Conservation (phyloP, 2,329 filamentous ascomycete genomes). For the Cryphonectria japonica region DNA sequence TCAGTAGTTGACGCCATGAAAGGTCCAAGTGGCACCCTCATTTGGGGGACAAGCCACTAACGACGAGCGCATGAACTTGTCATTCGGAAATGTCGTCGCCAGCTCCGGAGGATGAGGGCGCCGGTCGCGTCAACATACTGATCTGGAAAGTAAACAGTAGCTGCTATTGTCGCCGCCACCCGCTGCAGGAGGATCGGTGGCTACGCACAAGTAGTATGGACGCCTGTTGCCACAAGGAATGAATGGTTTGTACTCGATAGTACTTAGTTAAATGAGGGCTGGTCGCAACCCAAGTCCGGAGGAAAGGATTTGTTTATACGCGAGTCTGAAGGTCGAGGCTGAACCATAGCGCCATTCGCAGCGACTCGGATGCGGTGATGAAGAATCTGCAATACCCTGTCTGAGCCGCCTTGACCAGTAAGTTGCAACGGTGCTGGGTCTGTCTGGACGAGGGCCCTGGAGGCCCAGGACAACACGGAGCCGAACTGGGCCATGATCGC, state of each 20-base stretch:
- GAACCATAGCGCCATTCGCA: not conserved
- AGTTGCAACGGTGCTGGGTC: constrained; percentile 15
- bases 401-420: constrained; percentile 8
- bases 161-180: not conserved
- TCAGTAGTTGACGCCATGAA: constrained; percentile 28
- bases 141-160: not conserved
- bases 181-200: not conserved
- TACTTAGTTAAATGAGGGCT: not conserved
- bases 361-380: not conserved
- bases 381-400: constrained; percentile 15
- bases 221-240: not conserved
- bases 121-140: constrained; percentile 3
- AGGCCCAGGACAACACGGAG: constrained; percentile 21
- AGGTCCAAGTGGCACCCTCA: constrained; percentile 32
- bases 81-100: constrained; percentile 25
- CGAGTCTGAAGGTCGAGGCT: constrained; percentile 1
- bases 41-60: constrained; percentile 32
- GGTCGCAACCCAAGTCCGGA: not conserved
- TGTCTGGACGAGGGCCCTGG: constrained; percentile 14
- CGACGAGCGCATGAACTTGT: constrained; percentile 30
- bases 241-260: not conserved
- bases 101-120: constrained; percentile 18
- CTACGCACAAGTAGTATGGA: not conserved
- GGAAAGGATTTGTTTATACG: not conserved
- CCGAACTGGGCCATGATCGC: constrained; percentile 15